phyloP scores from a whole-genome alignment of 139 green algal genomes.

The Haematococcus lacustris region DNA sequence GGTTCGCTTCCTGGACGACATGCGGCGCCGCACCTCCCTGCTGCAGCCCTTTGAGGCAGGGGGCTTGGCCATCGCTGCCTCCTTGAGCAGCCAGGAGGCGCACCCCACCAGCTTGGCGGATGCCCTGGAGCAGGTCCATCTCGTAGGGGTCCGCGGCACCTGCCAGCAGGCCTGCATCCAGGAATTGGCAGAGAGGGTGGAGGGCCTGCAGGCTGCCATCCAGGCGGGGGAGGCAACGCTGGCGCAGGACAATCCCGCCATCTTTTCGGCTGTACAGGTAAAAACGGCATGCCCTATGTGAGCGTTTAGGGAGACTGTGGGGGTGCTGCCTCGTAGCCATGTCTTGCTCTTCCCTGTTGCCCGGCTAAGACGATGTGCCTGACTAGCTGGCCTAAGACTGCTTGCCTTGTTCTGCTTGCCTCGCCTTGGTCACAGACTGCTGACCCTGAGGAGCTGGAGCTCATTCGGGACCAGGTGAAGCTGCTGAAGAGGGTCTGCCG shows the following conservation, averaged over 20 bases:
- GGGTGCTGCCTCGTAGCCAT: neutral
- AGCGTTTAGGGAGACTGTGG: no score
- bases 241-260: constrained; percentile 38
- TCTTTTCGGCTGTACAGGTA: constrained; percentile 46
- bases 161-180: constrained; percentile 6
- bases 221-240: constrained; percentile 37
- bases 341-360: neutral
- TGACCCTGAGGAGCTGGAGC: constrained; percentile 32
- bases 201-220: constrained; percentile 12
- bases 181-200: constrained; percentile 7
- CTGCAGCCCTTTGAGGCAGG: constrained; percentile 8
- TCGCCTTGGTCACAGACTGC: no score
- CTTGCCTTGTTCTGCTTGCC: no score
- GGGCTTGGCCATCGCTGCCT: neutral
- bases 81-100: no score
- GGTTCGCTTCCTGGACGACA: constrained; percentile 71
- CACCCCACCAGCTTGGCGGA: constrained; percentile 1
- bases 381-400: neutral
- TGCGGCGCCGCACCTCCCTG: constrained; percentile 67
- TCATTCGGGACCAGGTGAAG: constrained; percentile 39
- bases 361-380: neutral
- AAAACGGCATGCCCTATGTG: no score
- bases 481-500: constrained; percentile 61
- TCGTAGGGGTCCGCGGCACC: no score
- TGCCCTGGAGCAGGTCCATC: no score